A percentile compares a stretch with the other conserved stretches of the same genome.
Conservation (phyloP, 2,329 filamentous ascomycete genomes). For the Nemania sp. region DNA sequence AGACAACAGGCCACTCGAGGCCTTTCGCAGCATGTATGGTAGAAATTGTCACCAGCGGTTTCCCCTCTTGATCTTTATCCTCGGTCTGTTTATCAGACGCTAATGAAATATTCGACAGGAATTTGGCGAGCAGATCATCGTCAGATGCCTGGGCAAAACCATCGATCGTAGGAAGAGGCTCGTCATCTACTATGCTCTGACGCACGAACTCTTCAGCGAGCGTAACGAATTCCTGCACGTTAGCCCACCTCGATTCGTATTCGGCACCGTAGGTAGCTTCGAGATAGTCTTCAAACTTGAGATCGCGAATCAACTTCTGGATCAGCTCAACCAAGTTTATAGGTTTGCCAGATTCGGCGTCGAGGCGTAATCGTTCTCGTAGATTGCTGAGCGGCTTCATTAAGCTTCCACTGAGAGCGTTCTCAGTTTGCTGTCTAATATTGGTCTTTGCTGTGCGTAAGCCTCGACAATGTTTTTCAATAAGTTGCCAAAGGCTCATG, state of each 20-base stretch:
- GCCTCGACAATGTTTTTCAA: conserved; percentile 59
- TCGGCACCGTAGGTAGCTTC: conserved; percentile 67
- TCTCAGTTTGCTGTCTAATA: conserved; percentile 54
- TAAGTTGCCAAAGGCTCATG: conserved; percentile 74
- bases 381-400: conserved; percentile 48
- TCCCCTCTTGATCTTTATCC: conserved; percentile 58
- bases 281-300: conserved; percentile 75
- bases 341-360: conserved; percentile 32
- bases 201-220: conserved; percentile 74
- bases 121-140: conserved; percentile 67
- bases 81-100: conserved; percentile 75
- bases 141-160: conserved; percentile 71
- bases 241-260: conserved; percentile 79
- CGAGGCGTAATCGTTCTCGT: conserved; percentile 38
- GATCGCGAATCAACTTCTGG: conserved; percentile 60
- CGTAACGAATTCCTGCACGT: conserved; percentile 83
- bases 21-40: conserved; percentile 97
- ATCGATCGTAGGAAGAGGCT: conserved; percentile 68
- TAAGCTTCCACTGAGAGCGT: conserved; percentile 56
- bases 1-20: conserved; percentile 94
- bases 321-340: conserved; percentile 53
- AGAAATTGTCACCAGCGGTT: conserved; percentile 79
- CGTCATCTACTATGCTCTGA: conserved; percentile 51
- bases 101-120: conserved; percentile 89
- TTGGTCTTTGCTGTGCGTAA: conserved; percentile 51